Evolutionary conservation across 2,329 filamentous ascomycete genomes (phyloP), one percentile per base, ranked within the genome.

Genomic region (Mycosphaerella arachidis): DNA sequence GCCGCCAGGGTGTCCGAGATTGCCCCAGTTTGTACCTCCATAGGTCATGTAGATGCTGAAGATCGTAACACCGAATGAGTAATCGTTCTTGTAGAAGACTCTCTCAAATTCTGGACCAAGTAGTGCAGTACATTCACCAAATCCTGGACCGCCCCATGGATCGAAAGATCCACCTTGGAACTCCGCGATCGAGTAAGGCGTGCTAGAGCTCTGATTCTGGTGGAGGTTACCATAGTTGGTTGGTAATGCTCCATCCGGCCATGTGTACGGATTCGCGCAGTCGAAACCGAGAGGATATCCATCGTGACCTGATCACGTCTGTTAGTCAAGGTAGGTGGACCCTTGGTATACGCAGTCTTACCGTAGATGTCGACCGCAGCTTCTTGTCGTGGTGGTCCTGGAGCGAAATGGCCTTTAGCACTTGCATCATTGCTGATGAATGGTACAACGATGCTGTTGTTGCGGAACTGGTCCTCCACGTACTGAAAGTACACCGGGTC

Each of bases 11-110:
- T 91, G 84, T 0, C 89, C 88, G 4, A 91, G 73, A 63, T 91
- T 92, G 0, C 90, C 90, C 90, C 90, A 93, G 70, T 93, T 94
- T 0, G 90, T 92, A 6, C 90, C 90, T 13, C 90, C 90, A 65
- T 82, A 90, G 0, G 82, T 86, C 90, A 92, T 92, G 72, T 92
- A 92, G 1, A 91, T 69, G 66, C 86, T 92, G 59, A 91, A 77
- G 7, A 93, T 83, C 0, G 83, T 85, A 2, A 86, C 82, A 0
- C 85, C 86, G 16, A 65, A 69, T 33, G 57, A 59, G 56, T 66
- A 69, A 52, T 71, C 63, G 55, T 71, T 72, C 79, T 92, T 93
- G 73, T 91, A 90, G 70, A 92, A 91, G 0, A 94, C 86, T 16
- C 89, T 79, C 62, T 89, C 85, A 63, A 91, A 91, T 66, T 92